Evolutionary conservation across 441 rosid species (phyloP).

Genomic region (Adansonia rubrostipa): DNA sequence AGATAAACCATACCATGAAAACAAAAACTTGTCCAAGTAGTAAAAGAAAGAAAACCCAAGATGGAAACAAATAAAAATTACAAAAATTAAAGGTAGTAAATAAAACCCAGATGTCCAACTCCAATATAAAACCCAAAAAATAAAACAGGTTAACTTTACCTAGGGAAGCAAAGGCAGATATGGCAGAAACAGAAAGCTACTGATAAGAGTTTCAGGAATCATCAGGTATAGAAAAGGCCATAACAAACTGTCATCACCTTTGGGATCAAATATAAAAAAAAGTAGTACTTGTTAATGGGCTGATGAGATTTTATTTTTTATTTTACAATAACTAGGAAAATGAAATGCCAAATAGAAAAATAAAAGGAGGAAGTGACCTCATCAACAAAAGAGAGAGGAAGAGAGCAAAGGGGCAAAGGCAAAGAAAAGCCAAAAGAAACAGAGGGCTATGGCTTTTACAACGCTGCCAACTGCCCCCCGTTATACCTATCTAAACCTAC

Average conservation of each 20-base stretch:
- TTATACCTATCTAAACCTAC: slow-evolving; percentile 35
- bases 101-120: slow-evolving; percentile 42
- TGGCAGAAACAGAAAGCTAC: slow-evolving; percentile 31
- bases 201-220: slow-evolving; percentile 34
- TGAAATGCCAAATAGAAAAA: slow-evolving; percentile 19
- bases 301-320: slow-evolving; percentile 8
- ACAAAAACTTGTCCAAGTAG: not conserved
- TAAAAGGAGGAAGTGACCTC: slow-evolving; percentile 26
- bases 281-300: not conserved
- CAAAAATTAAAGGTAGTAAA: not conserved
- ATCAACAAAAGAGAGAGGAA: not conserved
- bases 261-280: slow-evolving; percentile 32
- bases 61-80: slow-evolving; percentile 22
- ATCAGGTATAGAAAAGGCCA: slow-evolving; percentile 40
- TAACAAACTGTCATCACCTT: slow-evolving; percentile 38
- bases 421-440: slow-evolving; percentile 21
- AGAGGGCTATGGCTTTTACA: slow-evolving; percentile 23
- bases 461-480: slow-evolving; percentile 53
- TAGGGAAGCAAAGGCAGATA: slow-evolving; percentile 36
- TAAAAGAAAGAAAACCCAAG: slow-evolving; percentile 17
- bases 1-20: slow-evolving; percentile 24
- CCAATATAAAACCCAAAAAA: slow-evolving; percentile 28
- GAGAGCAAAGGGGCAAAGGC: not conserved
- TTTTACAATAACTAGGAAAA: slow-evolving; percentile 5
- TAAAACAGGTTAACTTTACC: slow-evolving; percentile 2